These are phyloP conservation scores for Aphanomyces stellatus DNA, from an alignment of 352 stramenopile genomes.

Conservation along the genomic window DNA sequence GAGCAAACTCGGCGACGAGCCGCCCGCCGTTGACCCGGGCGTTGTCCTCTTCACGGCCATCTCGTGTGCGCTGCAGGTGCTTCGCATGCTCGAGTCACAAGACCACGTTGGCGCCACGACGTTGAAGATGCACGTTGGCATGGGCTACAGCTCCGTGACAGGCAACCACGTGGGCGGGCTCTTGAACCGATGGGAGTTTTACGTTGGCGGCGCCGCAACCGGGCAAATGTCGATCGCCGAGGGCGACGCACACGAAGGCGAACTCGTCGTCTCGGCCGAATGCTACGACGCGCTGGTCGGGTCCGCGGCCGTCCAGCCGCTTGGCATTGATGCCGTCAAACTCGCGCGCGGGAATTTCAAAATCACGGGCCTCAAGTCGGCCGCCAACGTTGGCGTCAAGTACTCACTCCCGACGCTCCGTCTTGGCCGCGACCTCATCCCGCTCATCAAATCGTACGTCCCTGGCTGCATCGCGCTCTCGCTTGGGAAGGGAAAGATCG, in stretches of 20 bases:
- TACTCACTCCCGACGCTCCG: slow-evolving; percentile 19
- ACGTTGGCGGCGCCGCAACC: slow-evolving; percentile 74
- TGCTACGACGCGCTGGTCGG: slow-evolving; percentile 33
- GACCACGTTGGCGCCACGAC: slow-evolving; percentile 13
- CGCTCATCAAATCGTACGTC: slow-evolving; percentile 54
- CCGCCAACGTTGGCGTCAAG: slow-evolving; percentile 19
- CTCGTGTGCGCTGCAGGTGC: slow-evolving; percentile 46
- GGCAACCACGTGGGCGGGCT: slow-evolving; percentile 77
- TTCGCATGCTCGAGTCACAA: slow-evolving; percentile 33
- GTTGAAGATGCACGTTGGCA: slow-evolving; percentile 74
- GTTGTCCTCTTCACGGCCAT: slow-evolving; percentile 49
- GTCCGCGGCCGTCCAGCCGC: slow-evolving; percentile 19
- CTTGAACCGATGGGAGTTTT: slow-evolving; percentile 82
- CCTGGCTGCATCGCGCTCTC: slow-evolving; percentile 59
- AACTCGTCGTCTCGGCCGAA: slow-evolving; percentile 63
- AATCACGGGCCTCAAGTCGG: slow-evolving; percentile 24
- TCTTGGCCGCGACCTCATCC: slow-evolving; percentile 35
- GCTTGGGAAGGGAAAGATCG: slow-evolving; percentile 47
- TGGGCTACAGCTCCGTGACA: slow-evolving; percentile 64
- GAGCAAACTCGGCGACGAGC: slow-evolving; percentile 20
- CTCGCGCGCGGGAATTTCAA: slow-evolving; percentile 40
- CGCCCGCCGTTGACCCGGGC: slow-evolving; percentile 23
- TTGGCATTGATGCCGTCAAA: slow-evolving; percentile 22
- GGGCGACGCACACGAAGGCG: slow-evolving; percentile 49
- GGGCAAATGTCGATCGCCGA: slow-evolving; percentile 69